These are phyloP conservation scores for Pyrenopolyporus hunteri DNA, from an alignment of 495 filamentous ascomycete genomes.

Conservation along the genomic window DNA sequence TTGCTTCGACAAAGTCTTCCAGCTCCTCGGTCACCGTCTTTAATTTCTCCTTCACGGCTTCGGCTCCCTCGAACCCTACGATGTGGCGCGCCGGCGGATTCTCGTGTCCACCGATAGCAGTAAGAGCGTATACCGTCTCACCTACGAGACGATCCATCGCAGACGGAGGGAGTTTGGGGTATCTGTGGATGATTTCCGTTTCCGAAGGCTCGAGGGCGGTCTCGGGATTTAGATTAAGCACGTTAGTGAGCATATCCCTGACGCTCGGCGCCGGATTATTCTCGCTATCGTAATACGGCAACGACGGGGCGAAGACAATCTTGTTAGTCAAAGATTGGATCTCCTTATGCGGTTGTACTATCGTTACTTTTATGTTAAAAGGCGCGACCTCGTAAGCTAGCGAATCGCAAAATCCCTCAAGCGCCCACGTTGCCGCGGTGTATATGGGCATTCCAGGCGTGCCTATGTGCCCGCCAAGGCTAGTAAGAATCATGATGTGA, in stretches of 20 bases:
- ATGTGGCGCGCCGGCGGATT: constrained; percentile 95
- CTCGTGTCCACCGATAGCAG: constrained; percentile 90
- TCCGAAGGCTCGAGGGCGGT: constrained; percentile 53
- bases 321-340: constrained; percentile 83
- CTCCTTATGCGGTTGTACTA: constrained; percentile 87
- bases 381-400: constrained; percentile 96
- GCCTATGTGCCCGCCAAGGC: constrained; percentile 89
- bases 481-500: constrained; percentile 88
- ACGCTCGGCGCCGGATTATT: constrained; percentile 80
- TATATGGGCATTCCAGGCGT: constrained; percentile 91
- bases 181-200: constrained; percentile 69
- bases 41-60: constrained; percentile 91
- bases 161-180: constrained; percentile 69
- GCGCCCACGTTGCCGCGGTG: constrained; percentile 89
- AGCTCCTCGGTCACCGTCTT: constrained; percentile 96
- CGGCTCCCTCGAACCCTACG: constrained; percentile 87
- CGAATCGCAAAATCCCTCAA: constrained; percentile 98
- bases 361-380: constrained; percentile 95
- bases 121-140: constrained; percentile 91
- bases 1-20: constrained; percentile 93
- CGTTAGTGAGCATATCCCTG: constrained; percentile 77
- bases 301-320: constrained; percentile 78
- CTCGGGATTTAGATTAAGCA: constrained; percentile 64
- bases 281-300: constrained; percentile 73
- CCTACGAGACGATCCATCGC: constrained; percentile 73